Evolutionary conservation across 1,284 basidiomycete genomes (phyloP).

Genomic region (Ustilago trichophora): DNA sequence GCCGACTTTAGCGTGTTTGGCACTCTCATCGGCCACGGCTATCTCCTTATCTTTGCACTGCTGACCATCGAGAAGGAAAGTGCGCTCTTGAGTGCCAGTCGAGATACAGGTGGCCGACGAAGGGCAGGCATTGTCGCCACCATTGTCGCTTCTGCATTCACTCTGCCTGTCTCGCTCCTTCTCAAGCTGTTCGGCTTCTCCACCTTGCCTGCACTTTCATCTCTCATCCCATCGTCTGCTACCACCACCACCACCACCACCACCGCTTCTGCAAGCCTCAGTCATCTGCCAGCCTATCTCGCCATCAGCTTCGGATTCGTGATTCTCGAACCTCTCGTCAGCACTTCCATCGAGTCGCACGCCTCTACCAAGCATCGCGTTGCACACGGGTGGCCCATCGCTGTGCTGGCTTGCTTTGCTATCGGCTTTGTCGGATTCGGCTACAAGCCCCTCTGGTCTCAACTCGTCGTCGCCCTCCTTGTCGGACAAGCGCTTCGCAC

Average conservation of each 20-base stretch:
- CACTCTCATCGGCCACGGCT: constrained; percentile 48
- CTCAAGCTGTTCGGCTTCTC: constrained; percentile 42
- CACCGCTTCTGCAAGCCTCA: not conserved
- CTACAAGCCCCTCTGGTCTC: constrained; percentile 32
- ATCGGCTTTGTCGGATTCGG: constrained; percentile 61
- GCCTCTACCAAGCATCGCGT: constrained; percentile 52
- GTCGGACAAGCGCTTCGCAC: constrained; percentile 56
- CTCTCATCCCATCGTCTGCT: constrained; percentile 25
- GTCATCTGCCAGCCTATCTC: constrained; percentile 57
- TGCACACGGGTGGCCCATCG: constrained; percentile 61
- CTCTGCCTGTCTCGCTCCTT: constrained; percentile 45
- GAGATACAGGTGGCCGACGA: constrained; percentile 55
- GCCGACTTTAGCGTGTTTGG: constrained; percentile 46
- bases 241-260: not conserved
- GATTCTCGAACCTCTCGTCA: constrained; percentile 59
- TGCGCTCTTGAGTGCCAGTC: constrained; percentile 42
- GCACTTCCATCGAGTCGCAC: constrained; percentile 59
- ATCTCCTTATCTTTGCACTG: constrained; percentile 53
- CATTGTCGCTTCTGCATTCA: constrained; percentile 44
- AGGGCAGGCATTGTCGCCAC: constrained; percentile 59
- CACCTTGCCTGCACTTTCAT: constrained; percentile 36
- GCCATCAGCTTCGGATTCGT: constrained; percentile 55
- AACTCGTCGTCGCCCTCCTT: constrained; percentile 35
- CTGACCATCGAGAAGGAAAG: constrained; percentile 59
- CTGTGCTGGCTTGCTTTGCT: constrained; percentile 45